Percentiles rank a stretch among this genome's conserved stretches.
Conservation (phyloP, 2,329 filamentous ascomycete genomes). For the Clonostachys solani region DNA sequence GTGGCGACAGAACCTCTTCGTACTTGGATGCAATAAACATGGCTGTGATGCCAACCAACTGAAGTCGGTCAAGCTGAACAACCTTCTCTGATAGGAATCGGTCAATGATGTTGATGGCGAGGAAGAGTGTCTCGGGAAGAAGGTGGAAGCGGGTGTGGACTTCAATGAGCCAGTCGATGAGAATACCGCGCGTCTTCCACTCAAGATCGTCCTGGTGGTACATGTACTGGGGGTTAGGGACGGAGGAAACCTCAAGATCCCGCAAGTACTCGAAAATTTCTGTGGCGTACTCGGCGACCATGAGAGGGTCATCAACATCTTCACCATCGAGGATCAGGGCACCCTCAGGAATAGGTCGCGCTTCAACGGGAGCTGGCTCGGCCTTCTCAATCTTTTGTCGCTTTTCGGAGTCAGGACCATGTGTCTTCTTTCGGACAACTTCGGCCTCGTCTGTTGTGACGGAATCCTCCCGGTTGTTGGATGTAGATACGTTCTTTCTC, state of each 20-base stretch:
- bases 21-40: conserved; percentile 99
- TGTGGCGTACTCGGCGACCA: conserved; percentile 95
- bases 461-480: conserved; percentile 46
- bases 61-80: conserved; percentile 91
- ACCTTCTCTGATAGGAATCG: conserved; percentile 95
- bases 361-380: conserved; percentile 9
- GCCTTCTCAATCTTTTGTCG: conserved; percentile 14
- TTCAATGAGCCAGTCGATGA: conserved; percentile 97
- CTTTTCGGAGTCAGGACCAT: conserved; percentile 49
- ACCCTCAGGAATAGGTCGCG: conserved; percentile 20
- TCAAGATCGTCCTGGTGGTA: conserved; percentile 89
- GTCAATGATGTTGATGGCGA: conserved; percentile 97
- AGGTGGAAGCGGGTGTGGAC: conserved; percentile 96
- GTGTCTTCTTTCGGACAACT: conserved; percentile 62
- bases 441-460: conserved; percentile 57
- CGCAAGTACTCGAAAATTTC: conserved; percentile 97
- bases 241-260: conserved; percentile 72
- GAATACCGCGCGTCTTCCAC: conserved; percentile 97
- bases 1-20: conserved; percentile 94
- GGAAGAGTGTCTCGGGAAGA: conserved; percentile 91
- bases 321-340: conserved; percentile 74
- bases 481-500: conserved; percentile 56
- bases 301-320: conserved; percentile 88
- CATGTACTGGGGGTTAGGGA: conserved; percentile 94
- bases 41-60: conserved; percentile 94